These are phyloP conservation scores for Hibiscus mutabilis DNA, from an alignment of 345 rosid species.

Conservation along the genomic window DNA sequence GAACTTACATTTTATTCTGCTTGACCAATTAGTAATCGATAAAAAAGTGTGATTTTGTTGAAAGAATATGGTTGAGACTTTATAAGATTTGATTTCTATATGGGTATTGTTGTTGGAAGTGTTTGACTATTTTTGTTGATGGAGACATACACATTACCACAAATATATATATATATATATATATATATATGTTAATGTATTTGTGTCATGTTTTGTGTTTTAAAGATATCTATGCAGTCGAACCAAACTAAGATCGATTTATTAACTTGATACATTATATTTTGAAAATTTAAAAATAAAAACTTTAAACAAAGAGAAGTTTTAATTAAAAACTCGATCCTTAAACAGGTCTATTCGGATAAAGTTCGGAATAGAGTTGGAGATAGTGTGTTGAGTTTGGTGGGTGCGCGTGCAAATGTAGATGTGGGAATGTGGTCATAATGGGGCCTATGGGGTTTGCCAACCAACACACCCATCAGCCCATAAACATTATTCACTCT, in stretches of 20 bases:
- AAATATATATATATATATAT: background rate
- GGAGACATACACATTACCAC: background rate
- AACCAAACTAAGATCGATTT: background rate
- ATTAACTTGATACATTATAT: background rate
- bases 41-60: slow-evolving; percentile 16
- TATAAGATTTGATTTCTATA: slow-evolving; percentile 28
- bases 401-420: slow-evolving; percentile 69
- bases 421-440: slow-evolving; percentile 60
- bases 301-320: no score
- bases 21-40: no score
- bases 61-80: slow-evolving; percentile 24
- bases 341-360: background rate
- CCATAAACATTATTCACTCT: slow-evolving; percentile 6
- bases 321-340: no score
- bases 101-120: slow-evolving; percentile 20
- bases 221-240: background rate
- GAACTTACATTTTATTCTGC: no score
- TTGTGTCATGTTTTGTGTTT: background rate
- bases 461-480: slow-evolving; percentile 13
- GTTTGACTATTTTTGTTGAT: slow-evolving; percentile 28
- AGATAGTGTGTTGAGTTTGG: slow-evolving; percentile 34
- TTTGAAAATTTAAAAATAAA: no score
- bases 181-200: background rate
- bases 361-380: background rate
- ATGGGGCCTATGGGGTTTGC: slow-evolving; percentile 22